Conservation (phyloP, 495 filamentous ascomycete species). For the Oidiodendron maius region DNA sequence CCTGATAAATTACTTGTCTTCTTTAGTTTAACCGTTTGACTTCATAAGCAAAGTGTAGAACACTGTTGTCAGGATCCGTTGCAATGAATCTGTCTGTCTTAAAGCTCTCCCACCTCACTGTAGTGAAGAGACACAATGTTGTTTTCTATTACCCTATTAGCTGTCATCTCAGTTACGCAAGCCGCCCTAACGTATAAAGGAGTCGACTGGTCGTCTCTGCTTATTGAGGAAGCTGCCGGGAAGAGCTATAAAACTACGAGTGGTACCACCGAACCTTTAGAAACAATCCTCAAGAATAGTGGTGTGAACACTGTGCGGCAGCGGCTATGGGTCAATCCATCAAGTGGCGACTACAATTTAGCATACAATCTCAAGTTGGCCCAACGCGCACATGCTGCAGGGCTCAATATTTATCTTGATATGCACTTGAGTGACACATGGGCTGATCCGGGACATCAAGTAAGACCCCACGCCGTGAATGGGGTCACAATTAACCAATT, state of each 20-base stretch:
- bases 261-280: constrained; percentile 48
- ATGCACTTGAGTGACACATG: constrained; percentile 68
- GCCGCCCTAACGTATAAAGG: constrained; percentile 57
- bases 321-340: constrained; percentile 66
- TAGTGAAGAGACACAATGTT: no score
- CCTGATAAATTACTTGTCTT: no score
- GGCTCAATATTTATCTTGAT: constrained; percentile 61
- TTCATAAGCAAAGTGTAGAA: no score
- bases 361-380: constrained; percentile 66
- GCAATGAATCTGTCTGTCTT: no score
- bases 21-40: no score
- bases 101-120: no score
- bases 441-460: constrained; percentile 42
- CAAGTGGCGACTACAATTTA: constrained; percentile 58
- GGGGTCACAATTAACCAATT: constrained; percentile 3
- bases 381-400: constrained; percentile 55
- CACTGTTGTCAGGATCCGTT: no score
- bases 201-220: constrained; percentile 67
- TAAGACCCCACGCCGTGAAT: constrained; percentile 12
- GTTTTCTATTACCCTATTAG: no score
- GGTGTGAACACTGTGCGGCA: constrained; percentile 70
- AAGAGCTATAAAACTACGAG: constrained; percentile 51
- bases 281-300: constrained; percentile 54
- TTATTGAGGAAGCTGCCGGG: constrained; percentile 57
- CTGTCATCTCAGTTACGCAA: constrained; percentile 7